Percentiles rank a stretch among this genome's conserved stretches.
phyloP scores from a whole-genome alignment of 306 rosid species.

The Rubus idaeus region DNA sequence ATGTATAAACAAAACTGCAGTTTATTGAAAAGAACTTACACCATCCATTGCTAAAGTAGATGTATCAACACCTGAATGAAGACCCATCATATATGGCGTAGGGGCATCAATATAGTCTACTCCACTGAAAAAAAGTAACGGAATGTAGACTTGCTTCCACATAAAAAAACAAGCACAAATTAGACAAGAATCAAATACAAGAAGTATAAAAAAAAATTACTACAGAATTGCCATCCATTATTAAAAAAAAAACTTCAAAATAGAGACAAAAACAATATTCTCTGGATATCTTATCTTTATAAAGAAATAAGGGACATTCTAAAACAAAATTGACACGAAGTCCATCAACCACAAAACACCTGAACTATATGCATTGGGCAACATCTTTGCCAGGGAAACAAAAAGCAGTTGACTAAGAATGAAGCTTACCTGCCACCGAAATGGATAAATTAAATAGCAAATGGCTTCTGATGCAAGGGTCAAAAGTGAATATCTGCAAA shows the following conservation, averaged over 20 bases:
- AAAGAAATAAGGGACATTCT: background rate
- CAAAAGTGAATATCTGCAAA: slow-evolving; percentile 85
- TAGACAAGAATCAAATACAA: slow-evolving; percentile 41
- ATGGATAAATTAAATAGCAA: slow-evolving; percentile 90
- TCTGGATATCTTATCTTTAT: background rate
- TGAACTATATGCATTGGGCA: slow-evolving; percentile 14
- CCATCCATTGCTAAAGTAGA: slow-evolving; percentile 82
- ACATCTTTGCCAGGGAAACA: slow-evolving; percentile 9
- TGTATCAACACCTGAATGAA: slow-evolving; percentile 92
- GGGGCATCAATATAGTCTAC: slow-evolving; percentile 99
- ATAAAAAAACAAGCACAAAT: slow-evolving; percentile 50
- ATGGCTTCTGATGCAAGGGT: slow-evolving; percentile 96
- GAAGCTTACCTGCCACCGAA: slow-evolving; percentile 92
- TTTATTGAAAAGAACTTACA: slow-evolving; percentile 53
- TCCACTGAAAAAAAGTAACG: slow-evolving; percentile 98
- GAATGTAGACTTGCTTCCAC: slow-evolving; percentile 98
- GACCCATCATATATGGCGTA: slow-evolving; percentile 99
- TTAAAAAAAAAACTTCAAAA: too few relatives aligned
- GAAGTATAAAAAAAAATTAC: slow-evolving; percentile 18
- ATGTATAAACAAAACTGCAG: slow-evolving; percentile 19
- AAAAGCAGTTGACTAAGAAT: slow-evolving; percentile 17
- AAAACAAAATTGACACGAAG: background rate
- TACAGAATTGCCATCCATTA: slow-evolving; percentile 17
- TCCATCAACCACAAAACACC: background rate
- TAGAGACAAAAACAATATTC: background rate